phyloP scores from a whole-genome alignment of 129 eudicot species.

The Ambrosia artemisiifolia region DNA sequence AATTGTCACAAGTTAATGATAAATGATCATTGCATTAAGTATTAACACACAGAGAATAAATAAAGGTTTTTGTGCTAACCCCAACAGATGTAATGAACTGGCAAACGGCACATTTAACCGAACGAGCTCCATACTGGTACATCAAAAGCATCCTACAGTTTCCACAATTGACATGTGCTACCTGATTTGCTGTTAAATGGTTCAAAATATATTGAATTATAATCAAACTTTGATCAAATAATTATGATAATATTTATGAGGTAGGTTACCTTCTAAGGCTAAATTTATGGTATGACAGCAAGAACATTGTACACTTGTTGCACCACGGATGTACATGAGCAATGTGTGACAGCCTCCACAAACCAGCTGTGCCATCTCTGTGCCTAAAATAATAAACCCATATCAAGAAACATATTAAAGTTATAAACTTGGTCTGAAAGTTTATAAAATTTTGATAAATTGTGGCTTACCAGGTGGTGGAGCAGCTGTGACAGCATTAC shows the following conservation, averaged over 20 bases:
- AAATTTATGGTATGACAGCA: conserved; percentile 72
- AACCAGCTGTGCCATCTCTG: conserved; percentile 81
- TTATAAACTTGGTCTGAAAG: background rate
- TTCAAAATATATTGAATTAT: background rate
- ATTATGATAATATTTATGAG: background rate
- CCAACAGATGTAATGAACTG: conserved; percentile 66
- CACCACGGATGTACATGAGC: conserved; percentile 78
- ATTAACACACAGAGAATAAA: background rate
- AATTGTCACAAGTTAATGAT: conserved; percentile 3
- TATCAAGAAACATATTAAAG: background rate
- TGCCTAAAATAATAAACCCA: conserved; percentile 37
- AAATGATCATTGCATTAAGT: background rate
- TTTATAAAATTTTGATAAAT: background rate
- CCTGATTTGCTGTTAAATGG: conserved; percentile 64
- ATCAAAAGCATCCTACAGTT: conserved; percentile 73
- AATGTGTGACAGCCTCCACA: conserved; percentile 86
- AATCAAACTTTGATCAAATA: background rate
- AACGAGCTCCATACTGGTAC: conserved; percentile 79
- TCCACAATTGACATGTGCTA: conserved; percentile 86
- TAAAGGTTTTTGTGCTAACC: conserved; percentile 39
- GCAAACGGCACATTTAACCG: conserved; percentile 85
- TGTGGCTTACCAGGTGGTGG: conserved; percentile 69
- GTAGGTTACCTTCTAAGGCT: conserved; percentile 60
- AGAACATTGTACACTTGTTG: conserved; percentile 79
- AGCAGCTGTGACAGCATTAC: conserved; percentile 75